Conservation (phyloP, 768 basidiomycete genomes). For the Panus rudis region DNA sequence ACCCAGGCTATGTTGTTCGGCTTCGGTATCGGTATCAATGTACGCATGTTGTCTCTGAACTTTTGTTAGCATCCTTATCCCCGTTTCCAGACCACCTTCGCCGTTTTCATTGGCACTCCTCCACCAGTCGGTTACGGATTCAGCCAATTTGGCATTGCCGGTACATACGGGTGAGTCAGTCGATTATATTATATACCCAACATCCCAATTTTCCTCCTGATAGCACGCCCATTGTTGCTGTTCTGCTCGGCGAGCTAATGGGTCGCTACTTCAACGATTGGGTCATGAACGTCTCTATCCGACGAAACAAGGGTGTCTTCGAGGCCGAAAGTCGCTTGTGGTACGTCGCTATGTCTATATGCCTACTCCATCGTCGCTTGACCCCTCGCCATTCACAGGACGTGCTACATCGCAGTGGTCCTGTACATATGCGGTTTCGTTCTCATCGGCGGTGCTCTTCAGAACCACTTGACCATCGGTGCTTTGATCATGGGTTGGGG, state of each 20-base stretch:
- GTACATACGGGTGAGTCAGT: conserved; percentile 31
- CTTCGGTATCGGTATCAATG: conserved; percentile 58
- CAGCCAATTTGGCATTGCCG: conserved; percentile 42
- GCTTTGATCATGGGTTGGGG: conserved; percentile 65
- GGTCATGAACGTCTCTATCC: conserved; percentile 37
- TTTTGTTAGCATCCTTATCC: neutral
- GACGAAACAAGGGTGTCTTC: conserved; percentile 44
- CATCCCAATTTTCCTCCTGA: neutral
- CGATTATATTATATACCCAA: neutral
- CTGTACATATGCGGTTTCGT: conserved; percentile 60
- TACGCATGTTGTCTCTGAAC: conserved; percentile 15
- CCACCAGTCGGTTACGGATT: conserved; percentile 49
- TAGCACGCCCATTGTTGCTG: conserved; percentile 46
- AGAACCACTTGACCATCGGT: conserved; percentile 44
- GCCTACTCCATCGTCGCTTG: neutral
- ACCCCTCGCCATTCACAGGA: conserved; percentile 29
- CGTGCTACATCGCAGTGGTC: conserved; percentile 51
- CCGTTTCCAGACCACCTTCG: conserved; percentile 47
- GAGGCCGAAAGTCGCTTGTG: conserved; percentile 53
- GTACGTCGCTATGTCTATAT: conserved; percentile 23
- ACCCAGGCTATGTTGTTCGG: conserved; percentile 50
- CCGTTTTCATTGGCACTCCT: conserved; percentile 54
- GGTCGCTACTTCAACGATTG: conserved; percentile 47
- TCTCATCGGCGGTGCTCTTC: conserved; percentile 45
- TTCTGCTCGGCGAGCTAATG: conserved; percentile 43